Evolutionary conservation across 306 rosid genomes (phyloP).

Genomic region (Senna tora): DNA sequence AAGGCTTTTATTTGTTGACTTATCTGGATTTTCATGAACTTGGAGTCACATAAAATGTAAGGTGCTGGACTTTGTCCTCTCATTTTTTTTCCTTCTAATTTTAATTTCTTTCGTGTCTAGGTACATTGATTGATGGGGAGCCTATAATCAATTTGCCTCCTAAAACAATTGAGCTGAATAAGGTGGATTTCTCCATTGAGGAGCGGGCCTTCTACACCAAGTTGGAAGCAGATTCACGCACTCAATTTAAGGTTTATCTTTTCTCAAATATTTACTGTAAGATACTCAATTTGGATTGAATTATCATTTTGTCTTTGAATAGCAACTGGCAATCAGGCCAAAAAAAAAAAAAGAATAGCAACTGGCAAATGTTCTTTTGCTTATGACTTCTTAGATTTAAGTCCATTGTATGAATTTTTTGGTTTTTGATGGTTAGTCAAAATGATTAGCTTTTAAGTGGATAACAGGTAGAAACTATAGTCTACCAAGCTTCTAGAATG

Average conservation of each 20-base stretch:
- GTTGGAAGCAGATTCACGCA: conserved; percentile 90
- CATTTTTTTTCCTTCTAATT: conserved; percentile 26
- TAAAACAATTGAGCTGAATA: conserved; percentile 64
- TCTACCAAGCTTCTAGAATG: conserved; percentile 1
- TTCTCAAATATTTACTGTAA: conserved; percentile 29
- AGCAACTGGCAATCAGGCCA: conserved; percentile 5
- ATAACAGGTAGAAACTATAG: conserved; percentile 1
- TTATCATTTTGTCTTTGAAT: conserved; percentile 14
- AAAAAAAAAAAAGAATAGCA: too few relatives aligned
- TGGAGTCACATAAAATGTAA: conserved; percentile 30
- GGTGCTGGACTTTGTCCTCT: conserved; percentile 32
- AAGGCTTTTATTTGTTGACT: conserved; percentile 27
- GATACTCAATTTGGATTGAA: conserved; percentile 2
- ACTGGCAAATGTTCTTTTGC: conserved; percentile 22
- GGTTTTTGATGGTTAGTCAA: conserved; percentile 25
- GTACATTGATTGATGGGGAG: conserved; percentile 85
- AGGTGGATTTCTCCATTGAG: conserved; percentile 81
- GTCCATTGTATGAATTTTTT: neutral
- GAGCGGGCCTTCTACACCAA: conserved; percentile 93
- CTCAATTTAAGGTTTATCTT: conserved; percentile 78
- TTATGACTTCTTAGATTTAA: conserved; percentile 4
- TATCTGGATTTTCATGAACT: conserved; percentile 21
- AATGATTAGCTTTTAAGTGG: neutral
- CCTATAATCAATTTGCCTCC: conserved; percentile 91
- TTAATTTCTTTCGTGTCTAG: conserved; percentile 45